phyloP scores from a whole-genome alignment of 75 land plant genomes.

The Selaginella tamariscina region DNA sequence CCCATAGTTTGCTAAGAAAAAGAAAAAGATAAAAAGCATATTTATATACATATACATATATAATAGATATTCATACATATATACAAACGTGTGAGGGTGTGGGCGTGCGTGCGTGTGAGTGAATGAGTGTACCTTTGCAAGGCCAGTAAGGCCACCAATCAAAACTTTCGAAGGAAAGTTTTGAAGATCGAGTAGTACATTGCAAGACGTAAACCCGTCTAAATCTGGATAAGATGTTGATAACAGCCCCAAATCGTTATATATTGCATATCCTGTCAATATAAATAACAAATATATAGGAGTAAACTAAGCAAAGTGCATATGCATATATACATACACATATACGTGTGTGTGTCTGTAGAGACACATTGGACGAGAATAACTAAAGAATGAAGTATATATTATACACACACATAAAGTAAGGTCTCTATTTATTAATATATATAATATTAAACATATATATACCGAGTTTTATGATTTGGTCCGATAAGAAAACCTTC shows the following conservation, averaged over 20 bases:
- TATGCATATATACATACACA: no score
- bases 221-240: conserved; percentile 5
- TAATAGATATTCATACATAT: no score
- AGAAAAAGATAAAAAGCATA: not conserved
- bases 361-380: not conserved
- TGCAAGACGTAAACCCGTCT: conserved; percentile 12
- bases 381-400: not conserved
- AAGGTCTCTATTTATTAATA: no score
- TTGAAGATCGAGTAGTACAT: conserved; percentile 12
- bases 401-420: no score
- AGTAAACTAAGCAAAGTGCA: no score
- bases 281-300: no score
- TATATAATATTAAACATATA: not conserved
- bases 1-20: conserved; percentile 1
- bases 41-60: not conserved
- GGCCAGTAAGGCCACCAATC: conserved; percentile 17
- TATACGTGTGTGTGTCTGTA: not conserved
- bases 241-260: conserved; percentile 17
- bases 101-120: not conserved
- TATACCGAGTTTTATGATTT: conserved; percentile 17
- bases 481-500: not conserved
- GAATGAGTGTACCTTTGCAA: conserved; percentile 17
- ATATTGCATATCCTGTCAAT: conserved; percentile 16
- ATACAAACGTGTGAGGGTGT: not conserved
- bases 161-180: not conserved